Conservation (phyloP, 495 filamentous ascomycete genomes). For the Penicillium antarcticum region DNA sequence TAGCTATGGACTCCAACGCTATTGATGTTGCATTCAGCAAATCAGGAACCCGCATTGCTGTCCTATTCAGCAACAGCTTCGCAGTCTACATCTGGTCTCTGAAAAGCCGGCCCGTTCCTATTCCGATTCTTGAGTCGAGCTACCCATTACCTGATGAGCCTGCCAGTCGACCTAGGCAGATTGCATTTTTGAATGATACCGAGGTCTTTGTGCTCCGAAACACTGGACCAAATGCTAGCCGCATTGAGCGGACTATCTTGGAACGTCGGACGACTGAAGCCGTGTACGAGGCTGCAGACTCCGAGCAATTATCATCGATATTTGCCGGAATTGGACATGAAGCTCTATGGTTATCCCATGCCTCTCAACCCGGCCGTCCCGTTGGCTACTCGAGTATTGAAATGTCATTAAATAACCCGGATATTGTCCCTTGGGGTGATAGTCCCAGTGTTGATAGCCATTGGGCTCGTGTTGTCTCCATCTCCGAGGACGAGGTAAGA, state of each 20-base stretch:
- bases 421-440: constrained; percentile 25
- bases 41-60: constrained; percentile 63
- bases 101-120: constrained; percentile 43
- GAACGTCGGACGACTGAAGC: constrained; percentile 34
- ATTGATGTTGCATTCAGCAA: constrained; percentile 73
- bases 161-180: constrained; percentile 37
- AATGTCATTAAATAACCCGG: constrained; percentile 13
- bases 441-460: constrained; percentile 37
- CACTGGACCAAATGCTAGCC: constrained; percentile 26
- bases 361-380: constrained; percentile 19
- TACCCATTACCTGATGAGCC: constrained; percentile 39
- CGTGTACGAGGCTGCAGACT: constrained; percentile 29
- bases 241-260: constrained; percentile 36
- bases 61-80: constrained; percentile 62
- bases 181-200: constrained; percentile 42
- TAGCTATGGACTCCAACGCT: constrained; percentile 58
- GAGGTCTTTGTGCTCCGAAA: constrained; percentile 43
- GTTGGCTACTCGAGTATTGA: constrained; percentile 32
- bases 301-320: constrained; percentile 39
- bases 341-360: constrained; percentile 42
- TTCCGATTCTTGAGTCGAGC: constrained; percentile 44
- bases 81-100: constrained; percentile 63
- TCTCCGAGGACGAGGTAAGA: constrained; percentile 40
- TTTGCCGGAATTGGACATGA: constrained; percentile 36
- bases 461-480: constrained; percentile 36